These are phyloP conservation scores for Pythium aquatile DNA, from an alignment of 352 stramenopile genomes.

Conservation along the genomic window DNA sequence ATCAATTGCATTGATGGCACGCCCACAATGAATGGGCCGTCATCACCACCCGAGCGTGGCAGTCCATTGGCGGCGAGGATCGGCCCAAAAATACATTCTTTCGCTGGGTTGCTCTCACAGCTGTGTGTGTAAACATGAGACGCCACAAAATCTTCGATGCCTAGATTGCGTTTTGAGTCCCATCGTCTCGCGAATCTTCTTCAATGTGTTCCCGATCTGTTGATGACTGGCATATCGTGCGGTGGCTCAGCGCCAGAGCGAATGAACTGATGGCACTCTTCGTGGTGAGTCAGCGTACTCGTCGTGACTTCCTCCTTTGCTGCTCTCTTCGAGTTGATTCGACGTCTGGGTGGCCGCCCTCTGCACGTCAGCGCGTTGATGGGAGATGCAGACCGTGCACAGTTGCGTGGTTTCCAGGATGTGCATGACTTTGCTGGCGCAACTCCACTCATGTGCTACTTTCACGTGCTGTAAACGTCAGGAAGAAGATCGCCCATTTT, in stretches of 20 bases:
- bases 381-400: conserved; percentile 3
- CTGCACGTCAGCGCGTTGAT: background rate
- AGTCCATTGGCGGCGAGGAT: background rate
- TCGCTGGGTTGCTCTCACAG: background rate
- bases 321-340: background rate
- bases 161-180: conserved; percentile 1
- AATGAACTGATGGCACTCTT: background rate
- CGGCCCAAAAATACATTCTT: background rate
- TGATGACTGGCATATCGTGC: background rate
- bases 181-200: conserved; percentile 5
- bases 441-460: conserved; percentile 22
- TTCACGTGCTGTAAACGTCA: conserved; percentile 29
- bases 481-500: conserved; percentile 19
- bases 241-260: background rate
- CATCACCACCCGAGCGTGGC: background rate
- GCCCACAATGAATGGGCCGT: conserved; percentile 4
- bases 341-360: background rate
- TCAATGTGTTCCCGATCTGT: conserved; percentile 4
- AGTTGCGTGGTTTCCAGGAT: conserved; percentile 5
- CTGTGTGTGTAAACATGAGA: background rate
- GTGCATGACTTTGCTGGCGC: background rate
- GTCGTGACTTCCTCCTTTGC: conserved; percentile 1
- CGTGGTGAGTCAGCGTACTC: conserved; percentile 5
- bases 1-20: conserved; percentile 3
- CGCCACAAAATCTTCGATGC: conserved; percentile 1